These are phyloP conservation scores for Diaporthe citri DNA, from an alignment of 2,329 filamentous ascomycete genomes.

Conservation along the genomic window DNA sequence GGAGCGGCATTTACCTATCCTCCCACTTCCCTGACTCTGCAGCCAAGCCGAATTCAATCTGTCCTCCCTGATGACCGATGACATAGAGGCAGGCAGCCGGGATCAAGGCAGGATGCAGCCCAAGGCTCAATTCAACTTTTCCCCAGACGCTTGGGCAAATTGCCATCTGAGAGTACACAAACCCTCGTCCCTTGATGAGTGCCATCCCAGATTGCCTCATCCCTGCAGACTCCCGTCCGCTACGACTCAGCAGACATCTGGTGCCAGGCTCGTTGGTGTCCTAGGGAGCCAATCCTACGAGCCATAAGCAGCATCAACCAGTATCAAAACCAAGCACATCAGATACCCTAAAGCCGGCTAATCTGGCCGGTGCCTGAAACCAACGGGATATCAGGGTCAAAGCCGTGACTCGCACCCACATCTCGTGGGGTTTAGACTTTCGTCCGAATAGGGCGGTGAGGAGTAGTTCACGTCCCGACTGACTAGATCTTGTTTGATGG, in stretches of 20 bases:
- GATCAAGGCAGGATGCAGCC: constrained; percentile 31
- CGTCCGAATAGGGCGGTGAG: constrained; percentile 31
- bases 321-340: background rate
- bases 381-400: constrained; percentile 20
- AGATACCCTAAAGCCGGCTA: constrained; percentile 4
- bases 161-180: background rate
- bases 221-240: background rate
- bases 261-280: background rate
- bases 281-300: background rate
- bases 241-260: constrained; percentile 17
- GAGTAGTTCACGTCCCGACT: constrained; percentile 25
- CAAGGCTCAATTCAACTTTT: constrained; percentile 31
- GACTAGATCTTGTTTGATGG: constrained; percentile 20
- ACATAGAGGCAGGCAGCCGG: constrained; percentile 5
- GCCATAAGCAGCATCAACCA: background rate
- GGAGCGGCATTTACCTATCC: background rate
- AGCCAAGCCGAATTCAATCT: constrained; percentile 33
- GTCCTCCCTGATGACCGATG: background rate
- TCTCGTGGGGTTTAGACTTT: constrained; percentile 34
- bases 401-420: constrained; percentile 32
- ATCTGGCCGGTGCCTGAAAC: constrained; percentile 27
- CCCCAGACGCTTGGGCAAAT: constrained; percentile 28
- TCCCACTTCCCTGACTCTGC: constrained; percentile 16
- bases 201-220: background rate
- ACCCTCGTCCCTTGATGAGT: background rate